Evolutionary conservation across 2,329 filamentous ascomycete genomes (phyloP), one percentile per base, ranked within the genome.

Genomic region (Ilyonectria destructans): DNA sequence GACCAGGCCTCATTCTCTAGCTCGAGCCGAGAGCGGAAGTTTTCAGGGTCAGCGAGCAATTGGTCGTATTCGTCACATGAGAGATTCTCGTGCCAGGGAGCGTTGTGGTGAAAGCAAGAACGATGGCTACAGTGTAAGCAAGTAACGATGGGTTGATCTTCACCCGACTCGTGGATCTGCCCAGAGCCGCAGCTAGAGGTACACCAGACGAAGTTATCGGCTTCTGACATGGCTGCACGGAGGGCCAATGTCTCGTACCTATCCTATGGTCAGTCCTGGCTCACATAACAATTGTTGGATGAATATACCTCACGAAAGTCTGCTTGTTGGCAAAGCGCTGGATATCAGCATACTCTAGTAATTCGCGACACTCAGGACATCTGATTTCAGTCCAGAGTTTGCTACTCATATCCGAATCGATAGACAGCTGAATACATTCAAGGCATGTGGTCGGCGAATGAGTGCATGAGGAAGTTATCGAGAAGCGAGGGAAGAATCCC

Each of bases 161-260:
- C 62, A 17, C 83, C 83, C 4, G 76, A 80, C 1, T 81, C 79
- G 54, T 89, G 87, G 2, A 88, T 80, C 69, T 90, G 87, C 0
- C 88, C 88, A 1, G 81, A 84, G 9, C 79, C 82, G 71, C 89
- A 91, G 2, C 79, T 80, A 0, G 85, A 78, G 1, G 87, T 82
- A 70, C 88, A 91, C 85, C 86, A 89, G 15, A 83, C 76, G 70
- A 89, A 90, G 35, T 83, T 83, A 0, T 81, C 78, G 1, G 84
- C 77, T 21, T 78, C 74, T 19, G 82, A 80, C 60, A 89, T 78
- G 12, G 82, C 82, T 12, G 82, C 81, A 19, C 84, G 80, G 3
- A 84, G 78, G 6, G 82, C 77, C 37, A 88, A 77, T 1, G 74
- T 78, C 58, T 87, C 83, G 68, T 88, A 84, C 43, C 82, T 83